phyloP scores from a whole-genome alignment of 192 early-diverging fungal species.

The Backusella psychrophila region DNA sequence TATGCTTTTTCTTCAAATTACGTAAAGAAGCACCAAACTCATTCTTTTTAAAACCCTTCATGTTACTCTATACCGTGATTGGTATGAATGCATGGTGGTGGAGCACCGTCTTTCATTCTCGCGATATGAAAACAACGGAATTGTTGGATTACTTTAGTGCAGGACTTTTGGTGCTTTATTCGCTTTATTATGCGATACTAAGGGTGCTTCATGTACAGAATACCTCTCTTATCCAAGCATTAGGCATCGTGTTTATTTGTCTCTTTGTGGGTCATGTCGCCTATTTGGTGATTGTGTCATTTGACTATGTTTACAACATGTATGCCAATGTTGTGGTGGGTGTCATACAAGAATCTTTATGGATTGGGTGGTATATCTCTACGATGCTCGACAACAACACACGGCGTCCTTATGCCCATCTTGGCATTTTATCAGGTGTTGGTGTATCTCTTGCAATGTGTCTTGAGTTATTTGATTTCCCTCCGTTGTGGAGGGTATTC shows the following conservation, averaged over 20 bases:
- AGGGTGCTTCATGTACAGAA: conserved; percentile 51
- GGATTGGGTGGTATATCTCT: conserved; percentile 70
- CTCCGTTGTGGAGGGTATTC: conserved; percentile 75
- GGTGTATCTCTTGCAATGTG: conserved; percentile 71
- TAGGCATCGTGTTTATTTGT: conserved; percentile 28
- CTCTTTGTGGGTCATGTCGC: conserved; percentile 58
- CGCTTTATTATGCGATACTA: conserved; percentile 64
- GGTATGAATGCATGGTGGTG: conserved; percentile 88
- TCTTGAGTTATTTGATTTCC: conserved; percentile 92
- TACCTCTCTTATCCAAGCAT: conserved; percentile 13
- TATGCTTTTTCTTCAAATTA: conserved; percentile 45
- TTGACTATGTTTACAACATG: conserved; percentile 98
- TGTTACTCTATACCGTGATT: conserved; percentile 52
- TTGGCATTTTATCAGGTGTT: conserved; percentile 53
- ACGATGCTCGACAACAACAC: neutral
- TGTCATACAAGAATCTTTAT: conserved; percentile 64
- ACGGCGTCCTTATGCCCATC: conserved; percentile 62
- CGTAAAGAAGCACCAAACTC: conserved; percentile 35
- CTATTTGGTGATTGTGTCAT: conserved; percentile 69
- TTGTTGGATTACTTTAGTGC: conserved; percentile 95
- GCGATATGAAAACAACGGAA: conserved; percentile 87
- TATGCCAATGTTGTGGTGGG: conserved; percentile 78
- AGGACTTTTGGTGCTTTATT: conserved; percentile 72
- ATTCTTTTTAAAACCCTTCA: conserved; percentile 62
- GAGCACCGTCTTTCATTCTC: conserved; percentile 85